Evolutionary conservation across 139 green algal genomes (phyloP).

Genomic region (Pleodorina starrii): DNA sequence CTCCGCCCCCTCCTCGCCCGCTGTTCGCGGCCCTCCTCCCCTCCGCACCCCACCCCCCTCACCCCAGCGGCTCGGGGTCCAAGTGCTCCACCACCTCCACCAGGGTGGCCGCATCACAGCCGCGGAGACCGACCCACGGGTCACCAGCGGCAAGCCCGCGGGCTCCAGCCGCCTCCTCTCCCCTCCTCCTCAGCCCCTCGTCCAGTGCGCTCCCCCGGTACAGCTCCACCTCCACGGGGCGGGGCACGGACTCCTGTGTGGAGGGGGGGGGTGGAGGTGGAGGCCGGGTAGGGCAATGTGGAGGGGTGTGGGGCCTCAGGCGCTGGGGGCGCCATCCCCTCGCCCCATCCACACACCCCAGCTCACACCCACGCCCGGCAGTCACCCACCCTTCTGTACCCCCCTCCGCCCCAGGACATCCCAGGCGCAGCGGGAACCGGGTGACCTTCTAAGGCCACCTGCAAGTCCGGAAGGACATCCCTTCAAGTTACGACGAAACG

Average conservation of each 20-base stretch:
- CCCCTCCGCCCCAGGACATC: background rate
- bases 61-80: slow-evolving; percentile 66
- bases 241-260: slow-evolving; percentile 20
- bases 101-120: slow-evolving; percentile 64
- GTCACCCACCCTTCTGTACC: background rate
- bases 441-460: too few relatives aligned
- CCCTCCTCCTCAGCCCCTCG: background rate
- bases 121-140: slow-evolving; percentile 55
- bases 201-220: slow-evolving; percentile 48
- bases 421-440: too few relatives aligned
- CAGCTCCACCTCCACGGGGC: slow-evolving; percentile 24
- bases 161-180: background rate
- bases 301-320: background rate
- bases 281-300: too few relatives aligned
- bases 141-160: background rate
- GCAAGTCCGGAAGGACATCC: too few relatives aligned
- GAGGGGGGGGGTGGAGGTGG: background rate
- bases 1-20: background rate
- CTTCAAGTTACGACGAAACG: background rate
- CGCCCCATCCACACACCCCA: background rate
- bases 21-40: background rate
- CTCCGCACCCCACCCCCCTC: background rate
- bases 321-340: background rate
- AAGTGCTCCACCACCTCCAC: slow-evolving; percentile 83
- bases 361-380: background rate